Evolutionary conservation across 257 asterid species (phyloP).

Genomic region (Solanum paucissectum): DNA sequence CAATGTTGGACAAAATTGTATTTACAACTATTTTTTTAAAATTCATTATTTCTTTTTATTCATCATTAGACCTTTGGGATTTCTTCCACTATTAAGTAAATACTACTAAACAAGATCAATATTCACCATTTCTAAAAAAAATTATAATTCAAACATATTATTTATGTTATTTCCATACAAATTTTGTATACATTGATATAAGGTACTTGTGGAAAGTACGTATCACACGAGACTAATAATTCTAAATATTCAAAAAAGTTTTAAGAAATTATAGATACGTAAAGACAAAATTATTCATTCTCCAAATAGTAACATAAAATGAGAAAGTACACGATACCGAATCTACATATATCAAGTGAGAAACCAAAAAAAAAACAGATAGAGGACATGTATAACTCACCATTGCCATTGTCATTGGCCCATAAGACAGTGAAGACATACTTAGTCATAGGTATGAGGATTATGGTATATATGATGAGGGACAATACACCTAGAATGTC

Average conservation of each 20-base stretch:
- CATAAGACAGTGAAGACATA: conserved; percentile 55
- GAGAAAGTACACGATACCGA: neutral
- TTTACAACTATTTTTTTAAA: neutral
- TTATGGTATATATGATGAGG: conserved; percentile 59
- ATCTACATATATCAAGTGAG: neutral
- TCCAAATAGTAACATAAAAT: neutral
- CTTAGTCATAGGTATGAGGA: conserved; percentile 54
- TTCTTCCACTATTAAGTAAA: neutral
- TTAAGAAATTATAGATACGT: neutral
- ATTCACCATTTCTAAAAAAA: neutral
- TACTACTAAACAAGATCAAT: neutral
- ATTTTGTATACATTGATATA: neutral
- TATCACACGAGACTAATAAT: neutral
- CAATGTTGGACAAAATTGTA: neutral
- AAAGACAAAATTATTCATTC: neutral
- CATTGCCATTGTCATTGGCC: conserved; percentile 80
- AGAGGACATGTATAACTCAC: conserved; percentile 12
- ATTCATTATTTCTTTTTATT: neutral
- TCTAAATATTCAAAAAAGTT: neutral
- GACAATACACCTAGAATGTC: conserved; percentile 57
- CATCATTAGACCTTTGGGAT: neutral
- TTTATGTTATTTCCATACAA: neutral
- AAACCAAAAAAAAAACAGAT: neutral
- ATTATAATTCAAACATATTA: neutral
- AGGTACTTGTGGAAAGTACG: neutral